Base-by-base conservation (phyloP, 352 stramenopile genomes). In the Phytophthora niederhauseri region DNA sequence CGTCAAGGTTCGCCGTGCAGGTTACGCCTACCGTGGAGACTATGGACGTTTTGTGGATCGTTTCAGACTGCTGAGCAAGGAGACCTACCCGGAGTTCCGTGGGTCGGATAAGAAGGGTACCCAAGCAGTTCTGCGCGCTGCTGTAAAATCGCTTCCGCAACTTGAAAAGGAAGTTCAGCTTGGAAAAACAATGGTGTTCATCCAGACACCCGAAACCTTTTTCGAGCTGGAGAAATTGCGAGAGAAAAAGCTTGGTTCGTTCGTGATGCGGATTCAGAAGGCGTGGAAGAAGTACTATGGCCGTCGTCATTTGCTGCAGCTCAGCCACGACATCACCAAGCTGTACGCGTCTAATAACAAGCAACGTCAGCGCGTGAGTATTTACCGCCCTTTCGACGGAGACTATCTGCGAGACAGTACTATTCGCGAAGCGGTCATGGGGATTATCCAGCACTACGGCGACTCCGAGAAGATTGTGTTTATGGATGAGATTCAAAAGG, bases 121-220 rank as follows among this genome's bases (percentile, higher is more conserved):
- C 0, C 90, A 96, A 67, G 80, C 84, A 19, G 93, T 97, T 56
- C 68, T 97, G 4, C 80, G 87, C 1, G 73, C 84, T n/a, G 92
- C 89, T 4, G 83, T 87, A 2, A 95, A 93, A 49, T 59, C 72
- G 0, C 74, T 92, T 1, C 85, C 82, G 8, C 80, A 92, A 15
- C 71, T 95, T n/a, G 84, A 94, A 53, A 76, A 72, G 2, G 89
- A 97, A 66, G 88, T 92, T 19, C 89, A 98, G 61, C 77, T 97
- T 20, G 92, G 92, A 55, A 95, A 97, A 62, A 84, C 87, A 4
- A 98, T 97, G 87, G 78, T 98, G 17, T 98, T 98, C 52, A 96
- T 98, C 51, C 88, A 94, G 54, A 94, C 89, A 4, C 91, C 92
- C 0, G 90, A 97, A 70, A 95, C 82, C 4, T 96, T 97, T 68